Evolutionary conservation across 164 flowering plant genomes (phyloP).

Genomic region (grape (Vitis vinifera)): ASM3070453v1 NC_081818.1:22448001-22448500

Average conservation of each 20-base stretch:
- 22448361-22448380: background rate
- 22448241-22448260: constrained; percentile 51
- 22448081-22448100: background rate
- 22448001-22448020: too few species aligned
- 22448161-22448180: constrained; percentile 48
- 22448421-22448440: too few species aligned
- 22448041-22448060: background rate
- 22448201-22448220: constrained; percentile 66
- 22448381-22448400: too few species aligned
- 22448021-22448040: background rate
- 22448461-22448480: too few species aligned
- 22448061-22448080: background rate
- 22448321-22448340: constrained; percentile 1
- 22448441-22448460: too few species aligned
- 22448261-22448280: constrained; percentile 66
- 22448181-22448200: constrained; percentile 68
- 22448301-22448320: constrained; percentile 41
- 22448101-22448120: background rate
- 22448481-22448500: too few species aligned
- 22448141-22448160: background rate
- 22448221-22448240: constrained; percentile 89
- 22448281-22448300: constrained; percentile 82
- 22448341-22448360: background rate
- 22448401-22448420: too few species aligned
- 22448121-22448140: background rate